Base-by-base conservation (phyloP, 2,329 filamentous ascomycete species). In the Coleophoma cylindrospora region DNA sequence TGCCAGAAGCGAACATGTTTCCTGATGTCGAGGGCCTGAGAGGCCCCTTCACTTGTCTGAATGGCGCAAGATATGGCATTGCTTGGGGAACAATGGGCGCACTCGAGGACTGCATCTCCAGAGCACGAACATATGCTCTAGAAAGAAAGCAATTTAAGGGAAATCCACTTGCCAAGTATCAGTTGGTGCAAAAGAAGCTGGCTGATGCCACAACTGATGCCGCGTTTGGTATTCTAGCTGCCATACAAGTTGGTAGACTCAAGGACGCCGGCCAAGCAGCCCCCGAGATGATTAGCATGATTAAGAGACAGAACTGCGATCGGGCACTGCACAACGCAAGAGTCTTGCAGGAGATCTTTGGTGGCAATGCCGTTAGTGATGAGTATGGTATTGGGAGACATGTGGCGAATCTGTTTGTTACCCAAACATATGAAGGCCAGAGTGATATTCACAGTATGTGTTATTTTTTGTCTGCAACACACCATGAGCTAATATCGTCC, bases 261-360 rank as follows among this genome's bases (percentile, higher is more conserved):
- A 97, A 96, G 79, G 92, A 97, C 61, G 84, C 89, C 66, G 91
- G 91, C 56, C 89, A 90, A 69, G 83, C 81, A 21, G 84, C 87
- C 3, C 91, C 94, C 7, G 94, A 99, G 74, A 97, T 97, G 92
- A 95, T 99, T 63, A 84, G 81, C 67, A 81, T 99, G 89, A 84
- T 97, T 66, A 99, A 99, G 80, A 79, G 94, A 59, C 91, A 97
- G 73, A 99, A 99, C 70, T 99, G 94, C 69, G 94, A 99, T 70
- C 77, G 86, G 47, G 94, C 94, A 14, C 74, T 99, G 61, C 74
- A 80, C 32, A 91, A 92, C 58, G 84, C 91, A 17, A 79, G 94
- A 57, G 74, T 78, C 65, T 74, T 99, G 54, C 94, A 99, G 70
- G 94, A 99, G 73, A 81, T 99, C 19, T 96, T 99, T 72, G 94